A percentile compares a stretch with the other conserved stretches of the same genome.
These are phyloP conservation scores for Canariomyces notabilis DNA, from an alignment of 2,329 filamentous ascomycete species.

Conservation along the genomic window DNA sequence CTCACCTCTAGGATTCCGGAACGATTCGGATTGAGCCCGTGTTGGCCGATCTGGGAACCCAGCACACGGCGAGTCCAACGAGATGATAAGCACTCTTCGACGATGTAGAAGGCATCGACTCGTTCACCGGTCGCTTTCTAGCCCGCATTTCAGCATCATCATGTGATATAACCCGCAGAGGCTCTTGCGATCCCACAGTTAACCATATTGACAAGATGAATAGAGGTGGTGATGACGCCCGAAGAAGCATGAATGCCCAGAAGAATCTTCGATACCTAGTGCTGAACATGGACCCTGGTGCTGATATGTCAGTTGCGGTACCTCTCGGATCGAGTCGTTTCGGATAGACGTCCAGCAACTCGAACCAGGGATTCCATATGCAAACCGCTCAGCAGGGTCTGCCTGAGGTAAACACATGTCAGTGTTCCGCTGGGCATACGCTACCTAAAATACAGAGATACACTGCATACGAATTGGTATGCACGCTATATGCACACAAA, in stretches of 20 bases:
- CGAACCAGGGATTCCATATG: constrained; percentile 33
- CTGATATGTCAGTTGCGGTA: neutral
- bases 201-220: neutral
- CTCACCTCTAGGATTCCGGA: constrained; percentile 15
- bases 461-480: too few species aligned
- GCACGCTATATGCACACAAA: too few species aligned
- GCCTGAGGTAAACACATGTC: too few species aligned
- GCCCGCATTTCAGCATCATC: constrained; percentile 7
- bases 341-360: constrained; percentile 6
- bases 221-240: neutral
- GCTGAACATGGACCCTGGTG: constrained; percentile 4
- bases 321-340: too few species aligned
- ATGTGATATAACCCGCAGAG: constrained; percentile 16
- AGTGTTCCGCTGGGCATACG: too few species aligned
- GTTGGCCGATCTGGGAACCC: constrained; percentile 17
- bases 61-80: neutral
- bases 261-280: neutral
- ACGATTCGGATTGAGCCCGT: constrained; percentile 16
- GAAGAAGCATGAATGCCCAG: neutral
- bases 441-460: too few species aligned
- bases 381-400: constrained; percentile 29
- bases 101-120: neutral
- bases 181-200: neutral
- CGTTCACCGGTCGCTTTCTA: neutral
- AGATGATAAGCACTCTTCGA: neutral